Percentiles rank a stretch among this genome's conserved stretches.
phyloP scores from a whole-genome alignment of 1,139 yeast genomes.

The Kurtzmaniella quercitrusa region DNA sequence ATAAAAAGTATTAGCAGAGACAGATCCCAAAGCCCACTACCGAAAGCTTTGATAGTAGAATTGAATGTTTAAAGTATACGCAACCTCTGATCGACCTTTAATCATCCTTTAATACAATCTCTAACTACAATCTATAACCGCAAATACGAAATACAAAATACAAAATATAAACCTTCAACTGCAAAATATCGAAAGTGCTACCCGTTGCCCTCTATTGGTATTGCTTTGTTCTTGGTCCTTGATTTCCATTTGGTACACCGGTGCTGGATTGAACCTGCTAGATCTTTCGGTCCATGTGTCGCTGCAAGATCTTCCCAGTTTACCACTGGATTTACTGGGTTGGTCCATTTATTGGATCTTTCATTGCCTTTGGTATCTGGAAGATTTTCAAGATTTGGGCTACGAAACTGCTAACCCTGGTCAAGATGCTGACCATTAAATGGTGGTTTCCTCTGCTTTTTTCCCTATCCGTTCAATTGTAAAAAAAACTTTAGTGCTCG shows the following conservation, averaged over 20 bases:
- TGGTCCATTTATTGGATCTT: conserved; percentile 73
- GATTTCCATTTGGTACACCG: conserved; percentile 78
- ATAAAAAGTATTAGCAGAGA: no score
- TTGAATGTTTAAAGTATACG: no score
- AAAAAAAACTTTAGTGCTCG: background rate
- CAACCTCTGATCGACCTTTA: no score
- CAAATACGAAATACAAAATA: no score
- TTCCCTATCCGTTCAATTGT: background rate
- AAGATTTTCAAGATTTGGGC: conserved; percentile 59
- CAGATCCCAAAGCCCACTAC: no score
- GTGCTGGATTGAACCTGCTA: conserved; percentile 90
- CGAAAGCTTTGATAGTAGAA: no score
- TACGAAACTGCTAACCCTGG: conserved; percentile 74
- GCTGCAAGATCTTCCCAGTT: conserved; percentile 49
- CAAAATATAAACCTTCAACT: no score
- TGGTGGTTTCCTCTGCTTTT: background rate
- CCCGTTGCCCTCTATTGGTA: conserved; percentile 63
- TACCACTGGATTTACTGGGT: conserved; percentile 95
- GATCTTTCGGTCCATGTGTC: conserved; percentile 81
- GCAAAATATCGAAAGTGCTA: no score
- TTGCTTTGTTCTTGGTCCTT: conserved; percentile 81
- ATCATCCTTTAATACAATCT: no score
- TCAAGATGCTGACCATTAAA: conserved; percentile 44
- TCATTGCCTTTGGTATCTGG: conserved; percentile 66
- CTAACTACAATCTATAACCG: no score